Percentiles rank a stretch among this genome's conserved stretches.
Evolutionary conservation across 1,284 basidiomycete genomes (phyloP).

Genomic region (Ceratobasidium sp.): DNA sequence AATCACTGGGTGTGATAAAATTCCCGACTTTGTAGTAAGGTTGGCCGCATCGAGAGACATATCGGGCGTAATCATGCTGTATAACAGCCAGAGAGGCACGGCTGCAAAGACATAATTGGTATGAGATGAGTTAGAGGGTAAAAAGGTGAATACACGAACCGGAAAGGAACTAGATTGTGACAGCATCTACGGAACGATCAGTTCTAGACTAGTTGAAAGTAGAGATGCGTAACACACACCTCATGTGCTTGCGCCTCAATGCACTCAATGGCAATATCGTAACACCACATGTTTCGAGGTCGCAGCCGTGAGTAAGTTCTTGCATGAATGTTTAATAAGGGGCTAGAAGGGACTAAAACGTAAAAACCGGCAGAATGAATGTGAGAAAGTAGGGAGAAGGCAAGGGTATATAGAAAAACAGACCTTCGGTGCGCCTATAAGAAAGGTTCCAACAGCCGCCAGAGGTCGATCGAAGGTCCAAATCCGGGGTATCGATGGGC

Average conservation of each 20-base stretch:
- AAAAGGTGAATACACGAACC: not conserved
- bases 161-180: not conserved
- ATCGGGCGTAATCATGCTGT: not conserved
- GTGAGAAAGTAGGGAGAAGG: not conserved
- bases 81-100: not conserved
- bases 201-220: not conserved
- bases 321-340: not conserved
- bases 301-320: not conserved
- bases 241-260: not conserved
- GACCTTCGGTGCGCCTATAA: not conserved
- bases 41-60: not conserved
- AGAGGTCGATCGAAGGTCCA: not conserved
- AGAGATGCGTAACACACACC: not conserved
- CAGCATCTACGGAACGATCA: not conserved
- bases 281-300: not conserved
- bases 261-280: not conserved
- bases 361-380: not conserved
- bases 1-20: conserved; percentile 7
- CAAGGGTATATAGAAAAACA: not conserved
- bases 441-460: not conserved
- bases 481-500: not conserved
- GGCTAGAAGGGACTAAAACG: not conserved
- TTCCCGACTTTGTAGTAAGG: not conserved
- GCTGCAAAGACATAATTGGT: not conserved
- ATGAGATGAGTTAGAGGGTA: no score